Evolutionary conservation across 1,139 yeast species (phyloP).

Genomic region (Blastobotrys ciferrii): DNA sequence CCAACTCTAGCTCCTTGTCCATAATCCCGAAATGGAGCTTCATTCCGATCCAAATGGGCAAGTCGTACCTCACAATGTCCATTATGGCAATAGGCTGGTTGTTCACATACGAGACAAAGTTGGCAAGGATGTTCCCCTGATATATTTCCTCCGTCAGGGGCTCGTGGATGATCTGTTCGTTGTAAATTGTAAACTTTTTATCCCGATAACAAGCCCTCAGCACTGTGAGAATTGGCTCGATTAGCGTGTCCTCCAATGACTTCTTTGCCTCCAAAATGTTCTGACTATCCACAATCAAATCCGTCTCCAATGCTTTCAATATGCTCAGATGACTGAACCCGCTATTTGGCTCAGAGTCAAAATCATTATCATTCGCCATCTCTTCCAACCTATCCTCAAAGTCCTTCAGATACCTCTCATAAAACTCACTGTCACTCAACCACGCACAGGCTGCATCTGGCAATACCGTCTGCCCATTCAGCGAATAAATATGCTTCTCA

Average conservation of each 20-base stretch:
- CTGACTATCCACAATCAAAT: neutral
- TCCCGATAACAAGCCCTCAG: constrained; percentile 11
- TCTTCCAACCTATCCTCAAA: constrained; percentile 5
- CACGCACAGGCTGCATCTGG: neutral
- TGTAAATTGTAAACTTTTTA: constrained; percentile 1
- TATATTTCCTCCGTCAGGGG: constrained; percentile 7
- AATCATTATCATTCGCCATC: neutral
- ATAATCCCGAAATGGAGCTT: constrained; percentile 5
- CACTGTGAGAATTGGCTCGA: constrained; percentile 7
- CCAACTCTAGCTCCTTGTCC: constrained; percentile 1
- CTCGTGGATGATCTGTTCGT: constrained; percentile 6
- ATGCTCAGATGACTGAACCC: constrained; percentile 3
- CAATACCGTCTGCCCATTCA: constrained; percentile 4
- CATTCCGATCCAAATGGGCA: constrained; percentile 11
- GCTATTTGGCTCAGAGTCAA: constrained; percentile 2
- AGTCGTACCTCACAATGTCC: constrained; percentile 7
- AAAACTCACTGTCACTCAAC: constrained; percentile 4
- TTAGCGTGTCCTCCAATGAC: constrained; percentile 8
- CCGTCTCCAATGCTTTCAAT: neutral
- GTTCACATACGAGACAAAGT: constrained; percentile 10
- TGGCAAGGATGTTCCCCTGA: constrained; percentile 5
- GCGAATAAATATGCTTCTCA: constrained; percentile 4
- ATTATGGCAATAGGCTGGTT: constrained; percentile 2
- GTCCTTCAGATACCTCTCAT: neutral
- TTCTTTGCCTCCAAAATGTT: neutral